A percentile compares a stretch with the other conserved stretches of the same genome.
phyloP scores from a whole-genome alignment of 441 rosid species.

The Euphorbia celastroides region DNA sequence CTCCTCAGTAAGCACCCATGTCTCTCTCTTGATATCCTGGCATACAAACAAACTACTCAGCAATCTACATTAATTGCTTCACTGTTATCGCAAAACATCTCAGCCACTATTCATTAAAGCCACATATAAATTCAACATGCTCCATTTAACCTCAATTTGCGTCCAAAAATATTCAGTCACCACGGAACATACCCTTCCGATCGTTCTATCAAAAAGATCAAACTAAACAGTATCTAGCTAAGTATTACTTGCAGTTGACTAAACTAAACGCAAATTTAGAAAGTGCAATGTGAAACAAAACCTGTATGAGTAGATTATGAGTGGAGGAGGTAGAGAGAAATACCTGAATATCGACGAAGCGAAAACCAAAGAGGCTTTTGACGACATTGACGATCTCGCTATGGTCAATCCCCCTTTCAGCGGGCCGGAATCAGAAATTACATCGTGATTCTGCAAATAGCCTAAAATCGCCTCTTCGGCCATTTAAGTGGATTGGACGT shows the following conservation, averaged over 20 bases:
- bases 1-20: slow-evolving; percentile 78
- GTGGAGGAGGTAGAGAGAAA: neutral
- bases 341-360: slow-evolving; percentile 65
- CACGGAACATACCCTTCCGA: neutral
- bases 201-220: neutral
- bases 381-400: slow-evolving; percentile 58
- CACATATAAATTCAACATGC: neutral
- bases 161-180: neutral
- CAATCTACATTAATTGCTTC: neutral
- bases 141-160: neutral
- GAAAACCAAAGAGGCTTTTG: slow-evolving; percentile 79
- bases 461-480: slow-evolving; percentile 76
- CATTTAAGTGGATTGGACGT: slow-evolving; percentile 18
- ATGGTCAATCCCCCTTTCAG: slow-evolving; percentile 53
- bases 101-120: neutral
- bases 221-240: neutral
- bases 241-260: neutral
- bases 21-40: slow-evolving; percentile 66
- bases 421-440: slow-evolving; percentile 64
- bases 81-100: neutral
- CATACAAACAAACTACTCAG: neutral
- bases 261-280: neutral
- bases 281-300: neutral
- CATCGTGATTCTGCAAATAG: slow-evolving; percentile 43
- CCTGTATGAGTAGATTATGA: neutral